Base-by-base conservation (phyloP, 495 filamentous ascomycete species). In the Aspergillus cristatus region DNA sequence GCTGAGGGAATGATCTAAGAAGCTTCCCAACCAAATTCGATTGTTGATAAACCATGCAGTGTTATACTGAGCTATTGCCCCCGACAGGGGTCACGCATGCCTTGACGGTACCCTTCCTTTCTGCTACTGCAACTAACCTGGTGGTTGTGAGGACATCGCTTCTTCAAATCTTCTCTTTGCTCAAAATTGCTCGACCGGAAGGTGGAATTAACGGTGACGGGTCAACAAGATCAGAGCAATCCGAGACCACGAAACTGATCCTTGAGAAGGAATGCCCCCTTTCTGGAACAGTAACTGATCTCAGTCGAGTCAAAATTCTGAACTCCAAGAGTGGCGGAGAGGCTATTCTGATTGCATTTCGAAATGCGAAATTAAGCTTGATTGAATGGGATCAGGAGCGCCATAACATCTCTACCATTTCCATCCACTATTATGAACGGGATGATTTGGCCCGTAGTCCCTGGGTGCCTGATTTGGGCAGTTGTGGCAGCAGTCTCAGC, bases 371-470 rank as follows among this genome's bases (percentile, higher is more conserved):
- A 59, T 69, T 96, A 41, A 87, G 82, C 56, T 65, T 97, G 65
- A 76, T 96, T 36, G 86, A 94, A 67, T 99, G 91, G 91, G 85
- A 99, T 57, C 78, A 84, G 14, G 79, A 82, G 48, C 74, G 74
- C 28, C 67, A 85, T 53, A 71, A 73, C 16, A 75, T 97, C 36
- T 76, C 76, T 18, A 99, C 91, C 11, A 76, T 89, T 40, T 95
- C 88, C 18, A 88, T 99, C 47, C 91, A 99, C 65, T 95, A 89
- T 65, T 99, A 97, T 55, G 91, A 99, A 56, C 77, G 88, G 54
- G 89, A 96, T 51, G 88, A 95, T 49, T 66, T 87, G 42, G 74
- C 74, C 40, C 72, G 75, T 20, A 81, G 71, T 48, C 88, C 80
- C 14, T 97, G 79, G 82, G 72, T 75, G 22, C 75, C 78, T 15